Base-by-base conservation (phyloP, 306 rosid genomes). In the Cercis canadensis region DNA sequence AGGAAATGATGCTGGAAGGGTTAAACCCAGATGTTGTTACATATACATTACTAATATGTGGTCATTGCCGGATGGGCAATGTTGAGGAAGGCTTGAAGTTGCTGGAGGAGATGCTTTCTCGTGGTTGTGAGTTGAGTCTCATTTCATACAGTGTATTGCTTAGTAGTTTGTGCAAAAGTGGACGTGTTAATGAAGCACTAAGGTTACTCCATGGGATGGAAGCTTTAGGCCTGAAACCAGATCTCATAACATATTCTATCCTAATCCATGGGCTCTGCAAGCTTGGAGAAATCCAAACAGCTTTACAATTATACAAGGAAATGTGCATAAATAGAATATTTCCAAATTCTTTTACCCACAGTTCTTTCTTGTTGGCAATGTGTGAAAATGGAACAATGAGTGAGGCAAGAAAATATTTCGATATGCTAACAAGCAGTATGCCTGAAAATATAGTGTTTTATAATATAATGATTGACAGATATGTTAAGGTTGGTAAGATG, bases 391-490 rank as follows among this genome's bases (percentile, higher is more conserved):
- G 83, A 36, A 62, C 67, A 65, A 65, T 82, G 37, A 73, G 65
- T 7, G 83, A 79, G 56, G 87, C 89, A 65, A 82, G 84, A 62
- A 68, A 79, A 16, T 82, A 79, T 70, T 85, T 85, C 76, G 49
- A 43, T 43, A 11, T 43, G n/a, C 49, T 43, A 43, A 10, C 14
- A 11, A 43, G 49, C n/a, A 43, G 2, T 43, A 2, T 43, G n/a
- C 49, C 49, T 12, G 78, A 65, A 17, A 82, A 85, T 73, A 68
- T 79, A 33, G 74, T 76, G n/a, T 59, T 85, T 53, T 85, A 81
- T 78, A 82, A 85, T 73, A 82, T 85, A 47, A 78, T 85, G 86
- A 79, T 85, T 59, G 78, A 73, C 46, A 84, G 78, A 8, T 85
- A 78, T 62, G 76, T 73, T 12, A 85, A 77, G 54, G 64, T 52